These are phyloP conservation scores for Termitomyces sp. DNA, from an alignment of 768 basidiomycete genomes.

Conservation along the genomic window DNA sequence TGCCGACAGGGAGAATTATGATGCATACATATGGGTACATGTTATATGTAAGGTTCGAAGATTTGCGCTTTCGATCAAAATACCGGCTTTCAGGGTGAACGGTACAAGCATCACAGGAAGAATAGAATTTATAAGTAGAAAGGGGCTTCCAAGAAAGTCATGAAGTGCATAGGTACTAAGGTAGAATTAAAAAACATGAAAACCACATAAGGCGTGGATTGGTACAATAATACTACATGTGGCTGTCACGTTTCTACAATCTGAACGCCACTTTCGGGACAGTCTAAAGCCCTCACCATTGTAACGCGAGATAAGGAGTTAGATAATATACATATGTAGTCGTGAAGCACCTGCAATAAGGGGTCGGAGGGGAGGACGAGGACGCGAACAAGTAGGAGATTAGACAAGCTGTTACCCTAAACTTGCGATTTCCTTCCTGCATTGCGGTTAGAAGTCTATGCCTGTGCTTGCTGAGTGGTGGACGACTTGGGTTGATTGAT, in stretches of 20 bases:
- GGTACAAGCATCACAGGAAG: no score
- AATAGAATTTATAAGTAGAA: background rate
- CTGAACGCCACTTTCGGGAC: background rate
- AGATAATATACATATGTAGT: background rate
- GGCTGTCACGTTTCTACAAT: background rate
- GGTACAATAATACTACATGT: background rate
- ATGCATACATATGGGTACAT: no score
- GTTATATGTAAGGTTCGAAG: no score
- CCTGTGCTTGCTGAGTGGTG: background rate
- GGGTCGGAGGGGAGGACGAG: background rate
- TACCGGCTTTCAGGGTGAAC: no score
- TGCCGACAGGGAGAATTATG: background rate
- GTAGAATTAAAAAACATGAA: background rate
- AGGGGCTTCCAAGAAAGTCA: background rate
- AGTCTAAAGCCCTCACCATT: background rate
- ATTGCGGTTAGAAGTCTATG: background rate
- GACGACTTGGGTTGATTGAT: conserved; percentile 14
- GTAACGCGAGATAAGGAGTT: background rate
- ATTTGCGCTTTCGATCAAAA: no score
- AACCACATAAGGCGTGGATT: background rate
- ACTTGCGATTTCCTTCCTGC: background rate
- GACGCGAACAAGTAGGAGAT: background rate
- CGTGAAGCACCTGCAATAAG: background rate
- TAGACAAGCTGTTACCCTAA: background rate
- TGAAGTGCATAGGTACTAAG: no score